Conservation (phyloP, 1,284 basidiomycete genomes). For the Leccinum solheimii region DNA sequence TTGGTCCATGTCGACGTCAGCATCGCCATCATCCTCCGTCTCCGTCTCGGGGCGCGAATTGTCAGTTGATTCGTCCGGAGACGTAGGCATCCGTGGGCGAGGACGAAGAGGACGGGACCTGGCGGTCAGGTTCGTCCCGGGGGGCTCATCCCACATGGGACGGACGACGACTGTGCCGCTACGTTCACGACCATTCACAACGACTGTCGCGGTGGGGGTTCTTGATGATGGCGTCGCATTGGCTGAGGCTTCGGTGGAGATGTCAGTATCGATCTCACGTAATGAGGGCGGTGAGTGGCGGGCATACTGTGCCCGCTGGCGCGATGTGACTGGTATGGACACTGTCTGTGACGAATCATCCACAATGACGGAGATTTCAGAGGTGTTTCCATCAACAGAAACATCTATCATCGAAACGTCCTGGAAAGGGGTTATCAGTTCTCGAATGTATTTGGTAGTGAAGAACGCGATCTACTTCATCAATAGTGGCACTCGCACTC, state of each 20-base stretch:
- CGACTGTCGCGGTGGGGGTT: slow-evolving; percentile 59
- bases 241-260: slow-evolving; percentile 59
- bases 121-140: slow-evolving; percentile 25
- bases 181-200: slow-evolving; percentile 60
- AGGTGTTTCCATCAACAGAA: slow-evolving; percentile 14
- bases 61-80: slow-evolving; percentile 55
- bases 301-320: slow-evolving; percentile 19
- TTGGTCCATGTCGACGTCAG: slow-evolving; percentile 53
- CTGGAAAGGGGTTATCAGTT: slow-evolving; percentile 19
- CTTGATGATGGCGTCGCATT: slow-evolving; percentile 59
- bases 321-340: slow-evolving; percentile 23
- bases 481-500: slow-evolving; percentile 9
- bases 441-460: neutral
- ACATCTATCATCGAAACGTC: slow-evolving; percentile 31
- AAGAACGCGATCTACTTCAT: slow-evolving; percentile 29
- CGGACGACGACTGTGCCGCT: slow-evolving; percentile 74
- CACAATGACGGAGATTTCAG: slow-evolving; percentile 26
- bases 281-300: slow-evolving; percentile 34
- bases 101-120: slow-evolving; percentile 36
- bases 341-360: slow-evolving; percentile 25
- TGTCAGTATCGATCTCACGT: slow-evolving; percentile 51
- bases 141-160: slow-evolving; percentile 55
- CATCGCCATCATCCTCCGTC: slow-evolving; percentile 70
- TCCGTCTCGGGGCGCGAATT: slow-evolving; percentile 68
- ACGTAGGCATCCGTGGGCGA: slow-evolving; percentile 39